Conservation (phyloP, 495 filamentous ascomycete genomes). For the Penicillium taxi region DNA sequence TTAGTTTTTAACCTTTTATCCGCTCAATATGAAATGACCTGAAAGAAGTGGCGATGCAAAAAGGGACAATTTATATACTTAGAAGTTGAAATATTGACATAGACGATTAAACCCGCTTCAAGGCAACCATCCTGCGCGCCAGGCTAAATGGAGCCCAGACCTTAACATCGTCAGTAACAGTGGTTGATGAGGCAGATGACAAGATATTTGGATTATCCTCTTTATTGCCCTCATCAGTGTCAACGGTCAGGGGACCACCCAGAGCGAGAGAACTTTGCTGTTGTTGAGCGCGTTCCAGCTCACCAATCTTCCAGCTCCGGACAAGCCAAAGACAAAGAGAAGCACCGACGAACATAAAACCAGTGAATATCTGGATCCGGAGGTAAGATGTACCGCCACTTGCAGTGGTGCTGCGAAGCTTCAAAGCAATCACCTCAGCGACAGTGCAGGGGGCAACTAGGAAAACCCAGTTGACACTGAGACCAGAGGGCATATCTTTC, state of each 20-base stretch:
- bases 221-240: constrained; percentile 9
- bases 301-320: constrained; percentile 51
- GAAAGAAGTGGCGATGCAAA: too few relatives aligned
- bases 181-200: background rate
- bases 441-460: constrained; percentile 67
- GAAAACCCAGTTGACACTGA: constrained; percentile 70
- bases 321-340: constrained; percentile 43
- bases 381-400: constrained; percentile 42
- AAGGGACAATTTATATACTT: too few relatives aligned
- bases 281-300: constrained; percentile 36
- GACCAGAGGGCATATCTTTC: constrained; percentile 57
- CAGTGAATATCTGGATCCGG: constrained; percentile 58
- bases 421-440: constrained; percentile 66
- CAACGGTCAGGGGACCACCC: constrained; percentile 5
- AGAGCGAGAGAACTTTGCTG: constrained; percentile 6
- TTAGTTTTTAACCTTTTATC: too few relatives aligned
- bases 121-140: constrained; percentile 26
- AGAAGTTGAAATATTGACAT: too few relatives aligned
- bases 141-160: constrained; percentile 25
- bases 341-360: constrained; percentile 57
- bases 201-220: constrained; percentile 7
- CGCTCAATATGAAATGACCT: too few relatives aligned
- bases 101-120: constrained; percentile 32
- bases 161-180: background rate
- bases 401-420: constrained; percentile 43